Base-by-base conservation (phyloP, 352 stramenopile species). In the Globisporangium megalacanthum region DNA sequence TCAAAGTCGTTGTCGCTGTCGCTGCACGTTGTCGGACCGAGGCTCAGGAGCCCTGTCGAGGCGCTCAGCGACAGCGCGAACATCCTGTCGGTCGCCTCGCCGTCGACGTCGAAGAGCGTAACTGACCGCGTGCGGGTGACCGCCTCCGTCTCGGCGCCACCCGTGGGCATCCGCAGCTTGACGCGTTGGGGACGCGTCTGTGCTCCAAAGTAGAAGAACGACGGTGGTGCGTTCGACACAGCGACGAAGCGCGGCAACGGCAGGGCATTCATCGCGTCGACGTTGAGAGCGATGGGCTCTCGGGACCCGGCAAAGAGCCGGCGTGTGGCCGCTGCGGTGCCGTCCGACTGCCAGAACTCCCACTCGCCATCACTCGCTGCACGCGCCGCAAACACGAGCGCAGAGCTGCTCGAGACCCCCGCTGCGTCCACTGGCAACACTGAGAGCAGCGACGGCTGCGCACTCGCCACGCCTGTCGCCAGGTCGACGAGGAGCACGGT, bases 401-500 rank as follows among this genome's bases (percentile, higher is more conserved):
- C 17, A 35, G 51, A 15, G 13, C 20, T 29, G 46, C 51, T 15
- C 14, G 39, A 31, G 10, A 15, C 19, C 10, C 44, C 45, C 1
- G n/a, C 25, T 8, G 25, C 44, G 19, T 25, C 13, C n/a, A 49
- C 37, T 14, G 47, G 17, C 13, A 83, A 41, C 29, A 75, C 61
- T 17, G 60, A 78, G 47, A 79, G 75, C 54, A 71, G 89, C n/a
- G 69, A 72, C 33, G 73, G 74, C 6, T 15, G 49, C 15, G 58
- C 75, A 19, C 66, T 61, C 14, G 52, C 36, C 8, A 65, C 58
- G 0, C 89, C 89, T 8, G 64, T n/a, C 2, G 58, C 55, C 22
- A 97, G 57, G 58, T 96, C 83, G 7, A 65, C 25, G 11, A 97
- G 50, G 33, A 95, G 58, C 17, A 49, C 41, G 0, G 83, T 95